Conservation (phyloP, 495 filamentous ascomycete species). For the Collariella sp. region DNA sequence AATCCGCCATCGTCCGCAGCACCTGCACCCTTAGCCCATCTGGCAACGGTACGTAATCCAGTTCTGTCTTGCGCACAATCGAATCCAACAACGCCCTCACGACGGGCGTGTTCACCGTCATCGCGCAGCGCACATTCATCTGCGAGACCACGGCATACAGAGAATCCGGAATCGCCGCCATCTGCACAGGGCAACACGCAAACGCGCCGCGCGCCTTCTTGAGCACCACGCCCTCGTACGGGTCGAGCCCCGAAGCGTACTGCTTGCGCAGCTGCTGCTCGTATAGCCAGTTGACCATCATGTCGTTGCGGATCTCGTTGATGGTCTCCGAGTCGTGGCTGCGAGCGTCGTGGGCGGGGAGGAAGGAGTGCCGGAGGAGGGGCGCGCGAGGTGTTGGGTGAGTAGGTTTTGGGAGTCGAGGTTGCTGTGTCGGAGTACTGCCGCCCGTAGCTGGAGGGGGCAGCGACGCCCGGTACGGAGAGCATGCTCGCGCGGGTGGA, state of each 20-base stretch:
- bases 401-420: conserved; percentile 4
- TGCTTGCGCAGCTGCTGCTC: conserved; percentile 61
- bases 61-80: conserved; percentile 60
- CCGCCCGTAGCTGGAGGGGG: neutral
- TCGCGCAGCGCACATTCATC: conserved; percentile 62
- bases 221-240: conserved; percentile 61
- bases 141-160: conserved; percentile 46
- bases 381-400: conserved; percentile 2
- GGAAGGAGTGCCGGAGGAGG: conserved; percentile 30
- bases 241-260: conserved; percentile 44
- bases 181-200: conserved; percentile 56
- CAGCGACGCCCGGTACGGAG: conserved; percentile 6
- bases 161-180: conserved; percentile 50
- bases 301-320: conserved; percentile 53
- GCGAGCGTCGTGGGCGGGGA: conserved; percentile 40
- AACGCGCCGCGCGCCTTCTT: conserved; percentile 58
- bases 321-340: conserved; percentile 35
- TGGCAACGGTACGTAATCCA: conserved; percentile 60
- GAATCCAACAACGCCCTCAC: conserved; percentile 35
- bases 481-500: conserved; percentile 9
- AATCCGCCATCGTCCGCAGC: conserved; percentile 57
- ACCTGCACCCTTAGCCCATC: conserved; percentile 69
- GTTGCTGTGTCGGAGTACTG: conserved; percentile 6
- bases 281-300: conserved; percentile 76
- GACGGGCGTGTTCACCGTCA: conserved; percentile 55